A percentile compares a stretch with the other conserved stretches of the same genome.
Evolutionary conservation across 306 rosid species (phyloP).

Genomic region (Cucurbita moschata): DNA sequence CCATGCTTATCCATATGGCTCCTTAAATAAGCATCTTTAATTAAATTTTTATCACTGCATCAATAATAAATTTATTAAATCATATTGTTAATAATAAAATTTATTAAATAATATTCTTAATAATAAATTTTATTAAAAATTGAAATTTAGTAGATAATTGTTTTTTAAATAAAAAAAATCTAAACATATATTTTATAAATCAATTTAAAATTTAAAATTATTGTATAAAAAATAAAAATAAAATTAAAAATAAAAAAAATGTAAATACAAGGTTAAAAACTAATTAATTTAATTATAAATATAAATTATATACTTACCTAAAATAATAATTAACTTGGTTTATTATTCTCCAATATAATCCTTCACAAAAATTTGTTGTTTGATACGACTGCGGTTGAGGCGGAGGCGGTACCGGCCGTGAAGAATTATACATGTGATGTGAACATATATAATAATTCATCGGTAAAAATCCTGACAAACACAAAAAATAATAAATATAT

Average conservation of each 20-base stretch:
- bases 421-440: background rate
- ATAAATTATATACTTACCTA: background rate
- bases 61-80: background rate
- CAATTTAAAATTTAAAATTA: no score
- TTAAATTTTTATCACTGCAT: background rate
- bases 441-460: background rate
- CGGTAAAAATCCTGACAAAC: background rate
- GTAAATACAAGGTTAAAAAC: no score
- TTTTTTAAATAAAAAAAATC: no score
- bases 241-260: background rate
- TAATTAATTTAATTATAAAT: no score
- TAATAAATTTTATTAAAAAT: no score
- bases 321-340: background rate
- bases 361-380: no score
- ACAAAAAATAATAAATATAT: no score
- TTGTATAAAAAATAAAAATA: background rate
- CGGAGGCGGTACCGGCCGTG: background rate
- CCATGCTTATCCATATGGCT: background rate
- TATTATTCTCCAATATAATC: background rate
- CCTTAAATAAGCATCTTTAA: background rate
- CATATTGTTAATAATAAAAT: background rate
- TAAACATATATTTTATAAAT: no score
- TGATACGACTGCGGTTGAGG: background rate
- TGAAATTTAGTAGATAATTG: no score
- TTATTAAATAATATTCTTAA: no score